Conservation (phyloP, 2,329 filamentous ascomycete genomes). For the Nemania sp. region DNA sequence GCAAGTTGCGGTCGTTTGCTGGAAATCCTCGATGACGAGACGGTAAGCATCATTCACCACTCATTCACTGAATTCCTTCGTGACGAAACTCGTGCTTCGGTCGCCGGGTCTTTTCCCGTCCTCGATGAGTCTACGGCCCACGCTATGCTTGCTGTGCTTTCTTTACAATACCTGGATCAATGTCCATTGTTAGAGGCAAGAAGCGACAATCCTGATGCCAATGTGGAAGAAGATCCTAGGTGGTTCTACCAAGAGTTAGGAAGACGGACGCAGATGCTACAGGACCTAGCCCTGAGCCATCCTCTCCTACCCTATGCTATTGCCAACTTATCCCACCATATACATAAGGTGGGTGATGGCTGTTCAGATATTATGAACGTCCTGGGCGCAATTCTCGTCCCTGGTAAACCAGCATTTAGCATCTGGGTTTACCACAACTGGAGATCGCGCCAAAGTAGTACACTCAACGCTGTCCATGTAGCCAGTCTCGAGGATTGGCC, state of each 20-base stretch:
- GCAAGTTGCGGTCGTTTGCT: neutral
- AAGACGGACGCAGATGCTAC: neutral
- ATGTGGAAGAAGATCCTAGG: neutral
- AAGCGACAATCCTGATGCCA: neutral
- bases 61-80: slow-evolving; percentile 1
- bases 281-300: neutral
- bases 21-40: slow-evolving; percentile 2
- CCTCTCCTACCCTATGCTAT: neutral
- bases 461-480: neutral
- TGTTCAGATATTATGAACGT: neutral
- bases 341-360: neutral
- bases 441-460: neutral
- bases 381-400: neutral
- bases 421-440: neutral
- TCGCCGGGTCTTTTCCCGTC: neutral
- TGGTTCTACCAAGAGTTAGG: neutral
- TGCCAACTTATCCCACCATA: neutral
- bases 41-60: neutral
- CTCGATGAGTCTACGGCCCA: neutral
- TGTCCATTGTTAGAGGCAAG: neutral
- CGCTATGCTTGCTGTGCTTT: neutral
- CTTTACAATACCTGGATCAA: neutral
- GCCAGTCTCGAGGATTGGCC: slow-evolving; percentile 1
- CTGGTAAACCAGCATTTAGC: neutral
- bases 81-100: neutral